Percentiles rank a stretch among this genome's conserved stretches.
Conservation (phyloP, 306 rosid genomes). For the Calophaca sinica region DNA sequence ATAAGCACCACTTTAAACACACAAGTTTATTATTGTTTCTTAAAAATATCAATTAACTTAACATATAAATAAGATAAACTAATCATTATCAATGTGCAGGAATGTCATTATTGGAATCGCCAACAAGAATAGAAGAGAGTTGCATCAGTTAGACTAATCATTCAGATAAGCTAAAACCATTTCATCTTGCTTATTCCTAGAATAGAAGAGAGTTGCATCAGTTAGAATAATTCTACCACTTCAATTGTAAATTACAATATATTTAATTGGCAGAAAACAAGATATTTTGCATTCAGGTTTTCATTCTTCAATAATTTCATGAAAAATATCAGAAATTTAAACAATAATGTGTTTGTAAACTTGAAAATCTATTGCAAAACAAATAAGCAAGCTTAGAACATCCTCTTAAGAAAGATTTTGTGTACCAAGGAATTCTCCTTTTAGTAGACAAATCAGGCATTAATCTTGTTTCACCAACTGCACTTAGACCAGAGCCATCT, state of each 20-base stretch:
- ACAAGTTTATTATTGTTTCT: no score
- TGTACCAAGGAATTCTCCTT: conserved; percentile 81
- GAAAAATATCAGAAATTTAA: background rate
- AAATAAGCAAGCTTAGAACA: conserved; percentile 25
- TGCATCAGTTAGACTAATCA: background rate
- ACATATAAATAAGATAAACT: no score
- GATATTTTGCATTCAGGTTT: conserved; percentile 8
- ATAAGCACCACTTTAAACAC: no score
- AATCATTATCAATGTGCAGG: no score
- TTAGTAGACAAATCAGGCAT: conserved; percentile 87
- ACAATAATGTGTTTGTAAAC: background rate
- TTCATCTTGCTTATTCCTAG: conserved; percentile 83
- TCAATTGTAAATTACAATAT: background rate
- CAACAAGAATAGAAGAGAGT: no score
- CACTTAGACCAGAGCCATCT: conserved; percentile 71
- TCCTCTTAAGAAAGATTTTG: conserved; percentile 4
- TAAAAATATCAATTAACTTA: no score
- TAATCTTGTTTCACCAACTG: conserved; percentile 85
- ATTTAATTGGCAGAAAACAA: conserved; percentile 2
- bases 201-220: conserved; percentile 39
- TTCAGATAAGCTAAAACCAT: conserved; percentile 87
- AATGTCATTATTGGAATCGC: no score
- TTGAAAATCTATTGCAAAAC: conserved; percentile 10
- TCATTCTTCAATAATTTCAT: background rate
- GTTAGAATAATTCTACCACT: background rate